phyloP scores from a whole-genome alignment of 1,139 yeast genomes.

The Blastobotrys proliferans region DNA sequence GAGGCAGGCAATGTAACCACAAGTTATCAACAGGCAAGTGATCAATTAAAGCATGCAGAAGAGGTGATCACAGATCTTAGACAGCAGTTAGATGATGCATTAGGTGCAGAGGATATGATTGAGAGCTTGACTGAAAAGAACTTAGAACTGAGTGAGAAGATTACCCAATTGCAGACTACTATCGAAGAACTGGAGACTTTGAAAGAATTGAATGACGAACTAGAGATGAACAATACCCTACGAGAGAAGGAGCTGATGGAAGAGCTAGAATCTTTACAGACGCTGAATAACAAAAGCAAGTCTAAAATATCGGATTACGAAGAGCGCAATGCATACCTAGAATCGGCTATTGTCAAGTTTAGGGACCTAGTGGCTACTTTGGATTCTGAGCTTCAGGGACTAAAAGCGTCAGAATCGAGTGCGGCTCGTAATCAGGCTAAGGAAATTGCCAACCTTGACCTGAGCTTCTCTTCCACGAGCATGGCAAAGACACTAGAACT shows the following conservation, averaged over 20 bases:
- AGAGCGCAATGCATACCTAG: conserved; percentile 37
- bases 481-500: conserved; percentile 28
- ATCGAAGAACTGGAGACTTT: conserved; percentile 58
- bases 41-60: conserved; percentile 41
- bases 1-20: conserved; percentile 13
- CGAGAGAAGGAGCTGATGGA: conserved; percentile 51
- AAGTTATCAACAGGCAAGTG: conserved; percentile 25
- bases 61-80: conserved; percentile 44
- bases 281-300: conserved; percentile 32
- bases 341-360: conserved; percentile 30
- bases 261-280: conserved; percentile 42
- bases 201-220: conserved; percentile 54
- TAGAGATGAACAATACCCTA: conserved; percentile 56
- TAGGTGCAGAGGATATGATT: conserved; percentile 42
- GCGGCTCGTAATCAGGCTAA: conserved; percentile 23
- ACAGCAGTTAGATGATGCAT: conserved; percentile 36
- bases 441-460: conserved; percentile 28
- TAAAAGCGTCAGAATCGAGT: conserved; percentile 19
- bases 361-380: conserved; percentile 32
- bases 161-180: conserved; percentile 40
- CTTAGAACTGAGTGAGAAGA: conserved; percentile 41
- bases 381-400: conserved; percentile 29
- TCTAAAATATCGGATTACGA: conserved; percentile 34
- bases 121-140: conserved; percentile 58
- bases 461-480: conserved; percentile 28